Percentiles rank a stretch among this genome's conserved stretches.
Conservation (phyloP, 1,284 basidiomycete genomes). For the Irpex sp. region DNA sequence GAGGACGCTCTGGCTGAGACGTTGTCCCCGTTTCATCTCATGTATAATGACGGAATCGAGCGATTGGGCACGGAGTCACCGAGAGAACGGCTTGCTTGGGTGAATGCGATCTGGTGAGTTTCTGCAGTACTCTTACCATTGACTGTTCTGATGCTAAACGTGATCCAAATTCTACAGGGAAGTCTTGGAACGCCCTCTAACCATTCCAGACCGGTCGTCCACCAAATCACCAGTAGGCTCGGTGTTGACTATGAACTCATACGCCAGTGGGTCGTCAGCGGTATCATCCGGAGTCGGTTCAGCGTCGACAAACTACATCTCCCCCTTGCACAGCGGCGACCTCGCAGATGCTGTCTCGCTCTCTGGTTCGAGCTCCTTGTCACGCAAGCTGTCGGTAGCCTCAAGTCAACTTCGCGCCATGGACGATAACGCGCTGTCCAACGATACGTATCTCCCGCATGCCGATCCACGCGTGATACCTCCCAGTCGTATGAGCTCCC, state of each 20-base stretch:
- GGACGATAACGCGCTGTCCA: conserved; percentile 65
- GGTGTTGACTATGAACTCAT: conserved; percentile 64
- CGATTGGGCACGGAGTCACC: conserved; percentile 81
- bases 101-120: conserved; percentile 78
- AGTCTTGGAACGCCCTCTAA: conserved; percentile 48
- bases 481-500: conserved; percentile 53
- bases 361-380: conserved; percentile 39
- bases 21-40: conserved; percentile 83
- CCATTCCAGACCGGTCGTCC: conserved; percentile 46
- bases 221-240: conserved; percentile 70
- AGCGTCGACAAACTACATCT: conserved; percentile 67
- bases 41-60: conserved; percentile 86
- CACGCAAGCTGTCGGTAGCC: conserved; percentile 43
- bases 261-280: conserved; percentile 38
- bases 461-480: conserved; percentile 67
- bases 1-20: conserved; percentile 50
- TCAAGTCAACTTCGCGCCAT: conserved; percentile 60
- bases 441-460: conserved; percentile 52
- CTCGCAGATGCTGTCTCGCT: conserved; percentile 52
- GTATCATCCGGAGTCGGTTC: conserved; percentile 48
- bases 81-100: conserved; percentile 82
- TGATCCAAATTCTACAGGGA: conserved; percentile 48
- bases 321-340: conserved; percentile 61
- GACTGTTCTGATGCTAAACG: background rate
- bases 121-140: conserved; percentile 6